Evolutionary conservation across 495 filamentous ascomycete genomes (phyloP).

Genomic region (Lophiostoma macrostomum): DNA sequence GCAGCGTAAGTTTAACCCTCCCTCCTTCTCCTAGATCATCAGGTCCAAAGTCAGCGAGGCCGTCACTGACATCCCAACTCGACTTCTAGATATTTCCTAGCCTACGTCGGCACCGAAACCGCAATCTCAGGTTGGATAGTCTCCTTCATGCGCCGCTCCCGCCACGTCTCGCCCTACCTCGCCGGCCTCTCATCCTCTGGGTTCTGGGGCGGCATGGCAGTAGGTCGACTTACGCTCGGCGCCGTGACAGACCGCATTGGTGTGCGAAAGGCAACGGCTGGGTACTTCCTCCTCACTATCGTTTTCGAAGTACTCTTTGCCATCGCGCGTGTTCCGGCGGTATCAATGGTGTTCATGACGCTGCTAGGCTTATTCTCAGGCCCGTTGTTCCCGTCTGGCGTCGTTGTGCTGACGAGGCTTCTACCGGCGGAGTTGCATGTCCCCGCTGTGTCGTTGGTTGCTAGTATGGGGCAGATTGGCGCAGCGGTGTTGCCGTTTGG

Average conservation of each 20-base stretch:
- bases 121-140: slow-evolving; percentile 25
- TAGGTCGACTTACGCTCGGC: slow-evolving; percentile 15
- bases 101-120: slow-evolving; percentile 25
- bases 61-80: no score
- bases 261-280: not conserved
- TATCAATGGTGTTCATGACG: slow-evolving; percentile 6
- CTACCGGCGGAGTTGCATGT: slow-evolving; percentile 22
- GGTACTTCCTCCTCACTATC: slow-evolving; percentile 12
- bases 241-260: slow-evolving; percentile 15
- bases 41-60: no score
- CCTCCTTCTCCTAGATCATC: no score
- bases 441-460: slow-evolving; percentile 13
- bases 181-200: slow-evolving; percentile 10
- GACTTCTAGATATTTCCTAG: no score
- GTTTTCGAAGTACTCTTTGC: slow-evolving; percentile 9
- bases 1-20: no score
- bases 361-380: slow-evolving; percentile 22
- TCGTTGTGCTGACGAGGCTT: slow-evolving; percentile 17
- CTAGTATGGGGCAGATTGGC: slow-evolving; percentile 16
- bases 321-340: not conserved
- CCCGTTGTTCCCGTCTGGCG: slow-evolving; percentile 22
- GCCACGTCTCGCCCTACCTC: slow-evolving; percentile 4
- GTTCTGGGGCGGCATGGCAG: slow-evolving; percentile 24
- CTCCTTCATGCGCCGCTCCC: slow-evolving; percentile 12
- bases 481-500: slow-evolving; percentile 16